Percentiles rank a stretch among this genome's conserved stretches.
phyloP scores from a whole-genome alignment of 768 basidiomycete species.

The Leccinum rimulosum region DNA sequence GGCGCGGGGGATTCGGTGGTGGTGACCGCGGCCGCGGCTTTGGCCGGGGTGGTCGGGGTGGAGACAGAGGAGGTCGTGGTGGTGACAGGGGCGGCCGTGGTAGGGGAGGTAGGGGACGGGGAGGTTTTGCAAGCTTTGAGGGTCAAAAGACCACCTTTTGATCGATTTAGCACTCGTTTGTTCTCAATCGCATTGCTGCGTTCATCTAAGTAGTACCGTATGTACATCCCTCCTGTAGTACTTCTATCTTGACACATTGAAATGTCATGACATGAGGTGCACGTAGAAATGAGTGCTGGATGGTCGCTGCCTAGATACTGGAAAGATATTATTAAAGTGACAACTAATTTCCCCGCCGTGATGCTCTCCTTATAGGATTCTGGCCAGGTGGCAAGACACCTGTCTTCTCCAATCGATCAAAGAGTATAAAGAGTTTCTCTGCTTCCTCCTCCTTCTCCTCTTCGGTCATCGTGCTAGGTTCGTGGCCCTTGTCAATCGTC shows the following conservation, averaged over 20 bases:
- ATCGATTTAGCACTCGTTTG: constrained; percentile 13
- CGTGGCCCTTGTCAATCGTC: constrained; percentile 44
- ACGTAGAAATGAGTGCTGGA: background rate
- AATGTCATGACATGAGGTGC: background rate
- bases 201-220: background rate
- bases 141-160: constrained; percentile 53
- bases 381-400: constrained; percentile 63
- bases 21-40: constrained; percentile 38
- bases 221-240: background rate
- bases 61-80: constrained; percentile 34
- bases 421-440: constrained; percentile 87
- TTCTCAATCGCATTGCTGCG: background rate
- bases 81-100: constrained; percentile 44
- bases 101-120: constrained; percentile 41
- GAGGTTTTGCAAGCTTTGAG: constrained; percentile 49
- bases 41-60: constrained; percentile 43
- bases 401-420: constrained; percentile 81
- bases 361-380: constrained; percentile 73
- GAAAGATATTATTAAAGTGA: background rate
- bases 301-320: background rate
- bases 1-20: constrained; percentile 32
- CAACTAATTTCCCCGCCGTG: constrained; percentile 35
- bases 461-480: constrained; percentile 71
- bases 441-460: constrained; percentile 95
- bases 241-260: background rate